phyloP scores from a whole-genome alignment of 2,329 filamentous ascomycete genomes.

The Pseudophaeomoniella oleicola region DNA sequence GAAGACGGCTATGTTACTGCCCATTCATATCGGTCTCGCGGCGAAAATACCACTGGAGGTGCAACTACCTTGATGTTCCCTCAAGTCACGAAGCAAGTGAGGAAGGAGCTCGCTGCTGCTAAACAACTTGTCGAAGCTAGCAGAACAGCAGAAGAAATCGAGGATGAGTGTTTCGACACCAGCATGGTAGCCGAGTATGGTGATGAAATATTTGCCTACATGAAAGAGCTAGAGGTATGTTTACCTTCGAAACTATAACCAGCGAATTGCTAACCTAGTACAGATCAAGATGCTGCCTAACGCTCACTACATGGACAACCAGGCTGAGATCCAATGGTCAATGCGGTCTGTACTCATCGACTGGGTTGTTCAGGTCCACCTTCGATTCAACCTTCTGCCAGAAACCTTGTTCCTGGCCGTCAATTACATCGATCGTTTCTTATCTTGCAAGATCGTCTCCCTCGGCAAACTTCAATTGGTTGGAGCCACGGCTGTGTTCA shows the following conservation, averaged over 20 bases:
- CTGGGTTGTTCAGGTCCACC: slow-evolving; percentile 93
- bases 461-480: slow-evolving; percentile 91
- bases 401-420: slow-evolving; percentile 91
- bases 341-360: slow-evolving; percentile 97
- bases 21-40: slow-evolving; percentile 60
- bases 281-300: slow-evolving; percentile 73
- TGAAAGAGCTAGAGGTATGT: slow-evolving; percentile 72
- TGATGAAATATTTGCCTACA: slow-evolving; percentile 89
- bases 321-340: slow-evolving; percentile 97
- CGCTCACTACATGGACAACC: slow-evolving; percentile 88
- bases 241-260: slow-evolving; percentile 2
- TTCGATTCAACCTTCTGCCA: slow-evolving; percentile 76
- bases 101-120: slow-evolving; percentile 57
- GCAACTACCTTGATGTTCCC: slow-evolving; percentile 57
- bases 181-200: slow-evolving; percentile 97
- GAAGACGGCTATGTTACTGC: slow-evolving; percentile 62
- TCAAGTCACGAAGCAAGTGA: slow-evolving; percentile 51
- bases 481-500: slow-evolving; percentile 85
- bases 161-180: slow-evolving; percentile 83
- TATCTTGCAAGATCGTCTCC: slow-evolving; percentile 88
- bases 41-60: slow-evolving; percentile 56
- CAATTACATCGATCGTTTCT: slow-evolving; percentile 95
- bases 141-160: slow-evolving; percentile 57
- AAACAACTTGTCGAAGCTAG: slow-evolving; percentile 52
- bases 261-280: slow-evolving; percentile 10